Conservation (phyloP, 169 alveolate genomes). For the Neospora caninum region DNA sequence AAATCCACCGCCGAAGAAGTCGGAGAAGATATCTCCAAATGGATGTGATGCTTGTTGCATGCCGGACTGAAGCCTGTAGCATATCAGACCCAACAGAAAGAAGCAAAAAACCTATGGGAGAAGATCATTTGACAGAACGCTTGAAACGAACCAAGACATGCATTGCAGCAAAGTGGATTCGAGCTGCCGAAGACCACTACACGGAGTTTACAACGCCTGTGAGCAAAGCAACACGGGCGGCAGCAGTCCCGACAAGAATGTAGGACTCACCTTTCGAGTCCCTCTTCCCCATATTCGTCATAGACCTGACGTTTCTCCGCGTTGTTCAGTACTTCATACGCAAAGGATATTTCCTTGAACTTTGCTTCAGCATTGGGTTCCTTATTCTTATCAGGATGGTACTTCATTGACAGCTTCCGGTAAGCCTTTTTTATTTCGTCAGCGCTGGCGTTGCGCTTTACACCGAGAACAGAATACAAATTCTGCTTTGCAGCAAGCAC, state of each 20-base stretch:
- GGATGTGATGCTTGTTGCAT: conserved; percentile 49
- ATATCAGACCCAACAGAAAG: neutral
- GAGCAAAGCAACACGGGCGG: too few species aligned
- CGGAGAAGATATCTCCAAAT: conserved; percentile 51
- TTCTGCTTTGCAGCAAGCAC: neutral
- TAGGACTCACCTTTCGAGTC: conserved; percentile 58
- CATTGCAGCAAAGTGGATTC: too few species aligned
- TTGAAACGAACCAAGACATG: too few species aligned
- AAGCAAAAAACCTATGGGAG: neutral
- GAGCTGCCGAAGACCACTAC: too few species aligned
- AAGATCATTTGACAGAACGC: too few species aligned
- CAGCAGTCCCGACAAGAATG: neutral
- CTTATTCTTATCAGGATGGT: conserved; percentile 91
- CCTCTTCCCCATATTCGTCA: conserved; percentile 66
- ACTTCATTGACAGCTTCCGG: conserved; percentile 82
- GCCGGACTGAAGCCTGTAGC: conserved; percentile 40
- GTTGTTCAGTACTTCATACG: conserved; percentile 90
- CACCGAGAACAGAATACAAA: conserved; percentile 73
- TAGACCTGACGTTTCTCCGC: conserved; percentile 81
- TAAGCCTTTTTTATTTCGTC: conserved; percentile 88
- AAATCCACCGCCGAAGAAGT: conserved; percentile 60
- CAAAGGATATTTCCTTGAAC: conserved; percentile 90
- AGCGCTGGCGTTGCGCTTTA: conserved; percentile 72
- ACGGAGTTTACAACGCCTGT: too few species aligned
- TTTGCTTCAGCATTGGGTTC: conserved; percentile 77